Percentiles rank a stretch among this genome's conserved stretches.
These are phyloP conservation scores for Speleostelium caveatum DNA, from an alignment of 78 protist species.

Conservation along the genomic window DNA sequence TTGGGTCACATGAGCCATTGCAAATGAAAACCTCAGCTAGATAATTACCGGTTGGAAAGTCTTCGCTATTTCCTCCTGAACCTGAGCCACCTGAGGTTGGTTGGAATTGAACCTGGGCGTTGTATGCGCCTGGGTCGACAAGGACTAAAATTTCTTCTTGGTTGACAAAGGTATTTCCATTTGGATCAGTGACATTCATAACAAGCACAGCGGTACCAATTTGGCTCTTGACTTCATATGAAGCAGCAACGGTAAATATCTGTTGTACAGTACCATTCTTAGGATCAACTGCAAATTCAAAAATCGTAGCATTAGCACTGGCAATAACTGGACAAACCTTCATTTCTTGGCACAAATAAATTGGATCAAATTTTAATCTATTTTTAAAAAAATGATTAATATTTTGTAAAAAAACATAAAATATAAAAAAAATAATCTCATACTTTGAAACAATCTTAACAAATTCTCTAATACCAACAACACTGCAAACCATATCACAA, in stretches of 20 bases:
- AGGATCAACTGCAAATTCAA: conserved; percentile 21
- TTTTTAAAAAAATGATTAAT: too few species aligned
- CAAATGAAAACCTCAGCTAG: conserved; percentile 32
- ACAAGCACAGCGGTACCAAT: conserved; percentile 7
- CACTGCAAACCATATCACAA: conserved; percentile 38
- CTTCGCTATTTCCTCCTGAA: conserved; percentile 9
- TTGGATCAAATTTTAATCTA: too few species aligned
- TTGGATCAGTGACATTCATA: conserved; percentile 37
- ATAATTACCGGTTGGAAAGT: conserved; percentile 60
- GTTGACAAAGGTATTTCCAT: conserved; percentile 17
- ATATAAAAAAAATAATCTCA: too few species aligned
- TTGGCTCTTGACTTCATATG: background rate
- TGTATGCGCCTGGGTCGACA: background rate
- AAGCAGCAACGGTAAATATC: background rate
- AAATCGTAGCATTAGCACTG: conserved; percentile 19
- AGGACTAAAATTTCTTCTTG: background rate
- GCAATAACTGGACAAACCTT: conserved; percentile 50
- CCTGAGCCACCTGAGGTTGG: too few species aligned
- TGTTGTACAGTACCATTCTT: background rate
- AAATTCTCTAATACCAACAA: conserved; percentile 70
- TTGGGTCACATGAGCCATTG: conserved; percentile 65
- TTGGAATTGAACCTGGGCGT: background rate
- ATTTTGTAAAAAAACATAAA: too few species aligned
- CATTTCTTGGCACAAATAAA: conserved; percentile 39
- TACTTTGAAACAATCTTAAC: conserved; percentile 15